These are phyloP conservation scores for Spergularia bocconei DNA, from an alignment of 148 eudicot genomes.

Conservation along the genomic window DNA sequence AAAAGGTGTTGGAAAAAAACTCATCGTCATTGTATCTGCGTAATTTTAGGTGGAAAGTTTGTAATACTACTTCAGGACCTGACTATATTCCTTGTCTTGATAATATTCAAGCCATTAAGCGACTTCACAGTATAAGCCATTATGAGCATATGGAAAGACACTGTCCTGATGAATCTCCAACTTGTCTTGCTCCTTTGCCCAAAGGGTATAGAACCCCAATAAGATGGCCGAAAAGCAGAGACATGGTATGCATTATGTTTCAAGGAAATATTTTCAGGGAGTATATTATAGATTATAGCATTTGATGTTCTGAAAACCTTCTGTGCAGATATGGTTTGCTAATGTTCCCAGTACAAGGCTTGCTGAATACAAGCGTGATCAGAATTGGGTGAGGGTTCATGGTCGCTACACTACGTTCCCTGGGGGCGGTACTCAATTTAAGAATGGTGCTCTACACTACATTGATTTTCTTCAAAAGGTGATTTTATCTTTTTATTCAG, in stretches of 20 bases:
- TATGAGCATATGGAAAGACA: conserved; percentile 75
- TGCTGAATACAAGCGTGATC: conserved; percentile 53
- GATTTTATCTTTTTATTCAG: conserved; percentile 12
- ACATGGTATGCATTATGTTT: conserved; percentile 41
- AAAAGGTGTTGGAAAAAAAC: conserved; percentile 34
- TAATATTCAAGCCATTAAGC: conserved; percentile 48
- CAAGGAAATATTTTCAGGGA: neutral
- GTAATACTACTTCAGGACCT: conserved; percentile 70
- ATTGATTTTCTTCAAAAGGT: conserved; percentile 62
- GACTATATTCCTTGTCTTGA: conserved; percentile 85
- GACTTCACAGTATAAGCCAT: conserved; percentile 46
- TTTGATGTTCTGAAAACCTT: conserved; percentile 13
- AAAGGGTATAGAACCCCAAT: conserved; percentile 57
- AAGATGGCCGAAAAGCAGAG: conserved; percentile 73
- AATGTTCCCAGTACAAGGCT: conserved; percentile 66
- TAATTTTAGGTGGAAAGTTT: conserved; percentile 47
- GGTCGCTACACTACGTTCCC: conserved; percentile 61
- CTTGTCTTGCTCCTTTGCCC: conserved; percentile 64
- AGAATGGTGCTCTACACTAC: conserved; percentile 59
- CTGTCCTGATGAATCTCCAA: conserved; percentile 64
- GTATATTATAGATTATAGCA: neutral
- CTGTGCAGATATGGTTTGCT: conserved; percentile 58
- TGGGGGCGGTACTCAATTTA: conserved; percentile 74
- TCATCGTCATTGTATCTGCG: conserved; percentile 6
- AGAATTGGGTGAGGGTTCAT: conserved; percentile 63